Evolutionary conservation across 2,329 filamentous ascomycete genomes (phyloP).

Genomic region (Penicillium thymicola): DNA sequence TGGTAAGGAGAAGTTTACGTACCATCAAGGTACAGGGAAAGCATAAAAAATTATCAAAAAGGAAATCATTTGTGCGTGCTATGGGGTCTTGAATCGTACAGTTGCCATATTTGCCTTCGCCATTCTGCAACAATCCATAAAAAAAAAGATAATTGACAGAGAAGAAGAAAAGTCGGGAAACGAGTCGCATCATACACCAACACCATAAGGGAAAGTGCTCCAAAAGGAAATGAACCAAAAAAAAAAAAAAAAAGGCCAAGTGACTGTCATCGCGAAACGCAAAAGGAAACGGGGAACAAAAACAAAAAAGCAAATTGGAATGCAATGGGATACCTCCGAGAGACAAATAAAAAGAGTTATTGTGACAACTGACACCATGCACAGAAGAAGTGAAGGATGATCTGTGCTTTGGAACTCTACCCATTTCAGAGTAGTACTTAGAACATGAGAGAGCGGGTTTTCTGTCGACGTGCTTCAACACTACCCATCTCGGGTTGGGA

Average conservation of each 20-base stretch:
- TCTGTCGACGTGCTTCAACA: constrained; percentile 38
- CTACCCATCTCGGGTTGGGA: constrained; percentile 40
- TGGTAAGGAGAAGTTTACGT: constrained; percentile 5
- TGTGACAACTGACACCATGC: constrained; percentile 25
- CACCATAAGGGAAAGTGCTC: constrained; percentile 10
- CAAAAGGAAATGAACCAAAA: not conserved
- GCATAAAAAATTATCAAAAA: constrained; percentile 5
- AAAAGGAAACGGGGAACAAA: not conserved
- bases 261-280: constrained; percentile 9
- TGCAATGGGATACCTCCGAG: constrained; percentile 6
- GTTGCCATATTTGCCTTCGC: constrained; percentile 15
- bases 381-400: constrained; percentile 22
- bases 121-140: constrained; percentile 1
- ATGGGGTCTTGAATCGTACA: constrained; percentile 22
- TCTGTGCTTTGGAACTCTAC: constrained; percentile 11
- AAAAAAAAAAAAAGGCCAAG: constrained; percentile 8
- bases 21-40: constrained; percentile 24
- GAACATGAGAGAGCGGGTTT: constrained; percentile 43
- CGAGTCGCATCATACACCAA: constrained; percentile 21
- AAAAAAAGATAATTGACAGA: constrained; percentile 10
- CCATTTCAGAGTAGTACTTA: constrained; percentile 20
- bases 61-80: constrained; percentile 23
- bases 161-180: not conserved
- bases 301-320: constrained; percentile 6
- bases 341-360: constrained; percentile 21